Evolutionary conservation across 306 rosid genomes (phyloP), one percentile per base, ranked within the genome.

Genomic region (Trifolium fragiferum): DNA sequence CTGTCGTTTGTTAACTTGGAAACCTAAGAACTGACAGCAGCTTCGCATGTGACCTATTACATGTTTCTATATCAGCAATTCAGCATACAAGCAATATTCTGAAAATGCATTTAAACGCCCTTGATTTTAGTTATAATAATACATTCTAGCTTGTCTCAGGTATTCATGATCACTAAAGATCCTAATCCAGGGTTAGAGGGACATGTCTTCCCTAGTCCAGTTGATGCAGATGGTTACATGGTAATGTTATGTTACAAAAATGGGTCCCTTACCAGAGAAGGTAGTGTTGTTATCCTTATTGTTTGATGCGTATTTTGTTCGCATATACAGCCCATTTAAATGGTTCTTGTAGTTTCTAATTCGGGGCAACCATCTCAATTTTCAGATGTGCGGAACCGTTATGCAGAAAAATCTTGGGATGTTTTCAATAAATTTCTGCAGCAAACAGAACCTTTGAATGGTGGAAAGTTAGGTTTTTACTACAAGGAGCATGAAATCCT

Each of bases 181-280:
- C 90, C 94, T 75, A 86, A 87, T 73, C 99, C 99, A 32, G 86
- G 95, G 69, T 66, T 94, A 78, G 99, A 92, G 82, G 99, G 99
- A 49, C 93, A 94, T 74, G 93, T 92, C 74, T 94, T 94, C 72
- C 96, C 99, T 27, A 94, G 82, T 77, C 99, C 97, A 40, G 99
- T 94, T 67, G 97, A 94, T 82, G 73, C 83, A 13, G 89, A 88
- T 61, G 89, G 88, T 76, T 94, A 88, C 86, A 92, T 94, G 99
- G 97, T 92, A 66, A 94, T 94, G 99, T 44, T 94, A 85, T 89
- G 86, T 3, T 94, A 94, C 92, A 92, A 94, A 89, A 94, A 94
- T 55, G 99, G 97, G 14, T 94, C 99, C 12, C 90, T 94, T 79
- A 94, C 93, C 53, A 93, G 99, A 35, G 99, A 94, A 94, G 99